Conservation (phyloP, 495 filamentous ascomycete species). For the Amniculicola lignicola region DNA sequence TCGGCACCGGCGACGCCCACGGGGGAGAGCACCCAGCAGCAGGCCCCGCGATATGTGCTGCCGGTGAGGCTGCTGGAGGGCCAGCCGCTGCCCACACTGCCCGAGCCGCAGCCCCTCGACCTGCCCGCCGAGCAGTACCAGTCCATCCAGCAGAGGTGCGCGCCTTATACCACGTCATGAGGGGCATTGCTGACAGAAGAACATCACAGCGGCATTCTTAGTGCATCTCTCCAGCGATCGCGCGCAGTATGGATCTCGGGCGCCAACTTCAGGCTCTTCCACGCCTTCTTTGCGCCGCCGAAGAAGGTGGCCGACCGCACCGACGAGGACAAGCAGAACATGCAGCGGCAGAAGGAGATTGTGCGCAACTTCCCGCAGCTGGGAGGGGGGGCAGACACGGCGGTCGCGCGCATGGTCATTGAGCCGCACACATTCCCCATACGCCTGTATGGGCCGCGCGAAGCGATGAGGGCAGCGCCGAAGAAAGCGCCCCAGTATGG, state of each 20-base stretch:
- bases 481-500: conserved; percentile 34
- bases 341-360: conserved; percentile 73
- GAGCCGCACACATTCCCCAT: conserved; percentile 91
- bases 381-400: too few relatives aligned
- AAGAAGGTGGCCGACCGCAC: conserved; percentile 50
- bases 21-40: conserved; percentile 33
- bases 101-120: conserved; percentile 61
- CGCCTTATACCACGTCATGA: neutral
- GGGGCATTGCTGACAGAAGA: conserved; percentile 6
- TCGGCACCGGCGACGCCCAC: conserved; percentile 14
- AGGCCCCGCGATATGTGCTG: conserved; percentile 49
- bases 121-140: conserved; percentile 71
- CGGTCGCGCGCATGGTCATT: conserved; percentile 62
- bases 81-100: conserved; percentile 70
- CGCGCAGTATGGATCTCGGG: conserved; percentile 81
- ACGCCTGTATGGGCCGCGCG: conserved; percentile 81
- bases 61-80: conserved; percentile 63
- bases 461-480: conserved; percentile 38
- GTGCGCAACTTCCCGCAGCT: conserved; percentile 79
- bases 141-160: conserved; percentile 77
- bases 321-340: conserved; percentile 65
- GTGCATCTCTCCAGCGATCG: conserved; percentile 77
- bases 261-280: conserved; percentile 88
- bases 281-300: conserved; percentile 66
- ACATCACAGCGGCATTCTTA: conserved; percentile 69